Base-by-base conservation (phyloP, 371 early-diverging fungal genomes). In the Mortierella sp. region DNA sequence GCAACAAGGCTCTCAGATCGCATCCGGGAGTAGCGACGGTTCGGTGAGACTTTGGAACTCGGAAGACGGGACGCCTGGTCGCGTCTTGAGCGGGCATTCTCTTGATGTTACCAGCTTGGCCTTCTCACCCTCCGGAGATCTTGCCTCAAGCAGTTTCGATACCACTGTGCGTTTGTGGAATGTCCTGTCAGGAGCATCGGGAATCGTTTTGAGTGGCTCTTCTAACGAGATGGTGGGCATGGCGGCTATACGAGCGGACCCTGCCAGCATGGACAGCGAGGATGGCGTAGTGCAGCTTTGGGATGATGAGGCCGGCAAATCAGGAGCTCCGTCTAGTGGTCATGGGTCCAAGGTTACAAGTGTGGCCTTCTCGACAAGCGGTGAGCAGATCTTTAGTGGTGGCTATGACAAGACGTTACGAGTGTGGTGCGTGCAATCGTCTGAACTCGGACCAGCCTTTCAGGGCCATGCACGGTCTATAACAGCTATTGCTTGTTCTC, bases 351-450 rank as follows among this genome's bases (percentile, higher is more conserved):
- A n/a, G n/a, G 48, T 48, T 3, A n/a, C 48, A n/a, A n/a, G 48
- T 4, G 48, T 48, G 19, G 48, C n/a, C 4, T 48, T 48, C 14
- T 48, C 48, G 14, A 8, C 48, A n/a, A 48, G 48, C n/a, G 48
- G 48, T 14, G n/a, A 48, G n/a, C 48, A 48, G 4, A 3, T 48
- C 19, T n/a, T 48, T 48, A n/a, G n/a, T n/a, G 19, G 48, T 3
- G 48, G 48, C 48, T 48, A 48, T 48, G 48, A 48, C n/a, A n/a
- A n/a, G n/a, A 48, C 48, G n/a, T 48, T 48, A 14, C 48, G 48
- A 48, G 19, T 8, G n/a, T 48, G 19, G 48, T 5, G n/a, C 8
- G 48, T 22, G 3, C n/a, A 22, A 14, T 48, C 48, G n/a, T 2
- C 48, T n/a, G 48, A 48, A 48, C n/a, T 22, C n/a, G 48, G 48